Evolutionary conservation across 2,329 filamentous ascomycete genomes (phyloP).

Genomic region (Aspergillus sp.): DNA sequence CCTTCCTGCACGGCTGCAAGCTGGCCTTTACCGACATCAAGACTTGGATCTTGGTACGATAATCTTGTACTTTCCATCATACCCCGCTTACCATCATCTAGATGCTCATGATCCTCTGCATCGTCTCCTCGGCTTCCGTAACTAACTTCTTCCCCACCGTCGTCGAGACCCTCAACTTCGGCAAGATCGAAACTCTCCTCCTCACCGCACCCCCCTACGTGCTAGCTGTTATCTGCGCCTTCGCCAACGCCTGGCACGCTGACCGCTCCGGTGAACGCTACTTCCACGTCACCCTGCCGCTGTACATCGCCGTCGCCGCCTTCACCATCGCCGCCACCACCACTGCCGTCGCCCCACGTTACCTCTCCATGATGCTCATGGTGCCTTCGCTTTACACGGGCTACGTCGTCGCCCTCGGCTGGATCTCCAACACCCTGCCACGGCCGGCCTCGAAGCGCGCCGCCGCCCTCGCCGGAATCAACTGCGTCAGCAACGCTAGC

Average conservation of each 20-base stretch:
- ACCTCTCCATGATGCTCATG: constrained; percentile 72
- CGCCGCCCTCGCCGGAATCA: constrained; percentile 71
- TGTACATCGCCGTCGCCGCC: constrained; percentile 59
- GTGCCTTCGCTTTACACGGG: constrained; percentile 61
- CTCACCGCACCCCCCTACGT: constrained; percentile 65
- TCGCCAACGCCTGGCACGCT: constrained; percentile 66
- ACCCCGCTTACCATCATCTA: constrained; percentile 17
- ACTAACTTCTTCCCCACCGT: constrained; percentile 71
- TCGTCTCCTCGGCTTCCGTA: constrained; percentile 57
- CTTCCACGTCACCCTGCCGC: constrained; percentile 62
- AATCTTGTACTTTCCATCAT: not conserved
- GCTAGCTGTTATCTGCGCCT: constrained; percentile 59
- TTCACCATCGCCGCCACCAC: constrained; percentile 69
- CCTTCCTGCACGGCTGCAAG: constrained; percentile 48
- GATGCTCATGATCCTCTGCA: constrained; percentile 57
- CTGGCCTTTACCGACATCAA: constrained; percentile 59
- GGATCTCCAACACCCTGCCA: constrained; percentile 74
- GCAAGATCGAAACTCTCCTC: constrained; percentile 57
- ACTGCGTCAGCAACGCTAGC: constrained; percentile 66
- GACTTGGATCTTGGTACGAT: constrained; percentile 56
- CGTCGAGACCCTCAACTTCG: constrained; percentile 65
- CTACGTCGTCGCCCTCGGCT: constrained; percentile 67
- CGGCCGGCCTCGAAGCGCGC: constrained; percentile 73
- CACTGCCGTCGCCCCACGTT: constrained; percentile 58
- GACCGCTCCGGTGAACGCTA: constrained; percentile 70